Evolutionary conservation across 2,329 filamentous ascomycete species (phyloP).

Genomic region (Mycosphaerelloides madeirae): DNA sequence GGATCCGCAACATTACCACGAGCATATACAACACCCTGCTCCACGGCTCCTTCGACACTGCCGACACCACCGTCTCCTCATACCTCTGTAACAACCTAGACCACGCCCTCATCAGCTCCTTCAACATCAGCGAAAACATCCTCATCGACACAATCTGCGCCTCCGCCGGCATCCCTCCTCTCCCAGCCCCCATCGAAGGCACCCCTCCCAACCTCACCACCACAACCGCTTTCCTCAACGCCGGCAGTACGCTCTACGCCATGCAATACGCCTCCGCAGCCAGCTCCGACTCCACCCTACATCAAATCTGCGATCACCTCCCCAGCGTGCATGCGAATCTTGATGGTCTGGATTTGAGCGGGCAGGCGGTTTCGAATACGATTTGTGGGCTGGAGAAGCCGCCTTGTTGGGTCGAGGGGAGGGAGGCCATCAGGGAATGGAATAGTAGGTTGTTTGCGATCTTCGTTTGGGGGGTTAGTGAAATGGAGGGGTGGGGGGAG

Average conservation of each 20-base stretch:
- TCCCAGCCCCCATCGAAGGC: conserved; percentile 12
- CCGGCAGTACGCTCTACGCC: conserved; percentile 19
- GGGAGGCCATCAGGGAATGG: conserved; percentile 14
- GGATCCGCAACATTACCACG: conserved; percentile 20
- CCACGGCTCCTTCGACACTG: conserved; percentile 19
- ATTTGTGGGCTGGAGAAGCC: conserved; percentile 19
- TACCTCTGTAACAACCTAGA: conserved; percentile 27
- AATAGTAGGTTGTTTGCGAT: conserved; percentile 16
- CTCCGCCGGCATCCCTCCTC: conserved; percentile 2
- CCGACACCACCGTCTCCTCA: conserved; percentile 12
- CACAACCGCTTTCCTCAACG: conserved; percentile 14
- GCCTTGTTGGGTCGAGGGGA: conserved; percentile 9
- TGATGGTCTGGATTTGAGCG: conserved; percentile 16
- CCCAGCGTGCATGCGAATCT: conserved; percentile 6
- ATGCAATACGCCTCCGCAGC: conserved; percentile 17
- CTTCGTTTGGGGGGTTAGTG: conserved; percentile 20
- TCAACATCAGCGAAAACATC: conserved; percentile 18
- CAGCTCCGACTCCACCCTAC: conserved; percentile 8
- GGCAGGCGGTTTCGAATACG: conserved; percentile 15
- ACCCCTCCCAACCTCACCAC: conserved; percentile 10
- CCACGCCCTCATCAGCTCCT: conserved; percentile 19
- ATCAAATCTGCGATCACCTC: conserved; percentile 13
- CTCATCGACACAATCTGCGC: conserved; percentile 22
- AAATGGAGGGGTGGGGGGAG: conserved; percentile 12
- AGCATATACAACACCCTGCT: conserved; percentile 23